phyloP scores from a whole-genome alignment of 148 eudicot genomes.

The Vaccinium vitisidaea region DNA sequence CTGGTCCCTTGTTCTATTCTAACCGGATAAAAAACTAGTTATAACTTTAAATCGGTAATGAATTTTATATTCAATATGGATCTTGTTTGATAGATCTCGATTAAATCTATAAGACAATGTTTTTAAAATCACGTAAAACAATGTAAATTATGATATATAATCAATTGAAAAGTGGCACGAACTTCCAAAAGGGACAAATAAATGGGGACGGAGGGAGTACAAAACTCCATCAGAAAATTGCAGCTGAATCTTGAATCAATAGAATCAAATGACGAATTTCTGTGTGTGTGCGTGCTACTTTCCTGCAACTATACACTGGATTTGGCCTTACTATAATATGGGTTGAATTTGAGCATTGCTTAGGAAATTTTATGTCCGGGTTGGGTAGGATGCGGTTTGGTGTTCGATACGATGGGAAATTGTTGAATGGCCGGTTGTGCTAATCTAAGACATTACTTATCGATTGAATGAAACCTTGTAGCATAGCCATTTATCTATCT shows the following conservation, averaged over 20 bases:
- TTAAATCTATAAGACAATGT: too few relatives aligned
- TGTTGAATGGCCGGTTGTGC: not conserved
- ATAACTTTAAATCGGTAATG: too few relatives aligned
- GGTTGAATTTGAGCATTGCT: not conserved
- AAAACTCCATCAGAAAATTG: not conserved
- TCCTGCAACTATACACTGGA: not conserved
- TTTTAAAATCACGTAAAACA: too few relatives aligned
- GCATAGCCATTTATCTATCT: not conserved
- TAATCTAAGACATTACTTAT: not conserved
- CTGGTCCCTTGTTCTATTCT: too few relatives aligned
- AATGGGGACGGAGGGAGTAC: too few relatives aligned
- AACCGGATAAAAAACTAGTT: too few relatives aligned
- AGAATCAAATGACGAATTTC: not conserved
- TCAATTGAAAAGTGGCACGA: too few relatives aligned
- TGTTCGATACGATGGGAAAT: not conserved
- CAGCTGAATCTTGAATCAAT: not conserved
- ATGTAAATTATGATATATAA: too few relatives aligned
- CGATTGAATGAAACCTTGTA: not conserved
- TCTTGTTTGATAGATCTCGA: too few relatives aligned
- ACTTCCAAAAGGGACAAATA: too few relatives aligned
- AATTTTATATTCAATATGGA: too few relatives aligned
- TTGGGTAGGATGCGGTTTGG: not conserved
- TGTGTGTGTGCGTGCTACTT: not conserved
- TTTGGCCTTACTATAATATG: not conserved
- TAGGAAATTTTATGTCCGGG: not conserved